Evolutionary conservation across 164 flowering plant genomes (phyloP).

Genomic region (Tetracentron sinense): DNA sequence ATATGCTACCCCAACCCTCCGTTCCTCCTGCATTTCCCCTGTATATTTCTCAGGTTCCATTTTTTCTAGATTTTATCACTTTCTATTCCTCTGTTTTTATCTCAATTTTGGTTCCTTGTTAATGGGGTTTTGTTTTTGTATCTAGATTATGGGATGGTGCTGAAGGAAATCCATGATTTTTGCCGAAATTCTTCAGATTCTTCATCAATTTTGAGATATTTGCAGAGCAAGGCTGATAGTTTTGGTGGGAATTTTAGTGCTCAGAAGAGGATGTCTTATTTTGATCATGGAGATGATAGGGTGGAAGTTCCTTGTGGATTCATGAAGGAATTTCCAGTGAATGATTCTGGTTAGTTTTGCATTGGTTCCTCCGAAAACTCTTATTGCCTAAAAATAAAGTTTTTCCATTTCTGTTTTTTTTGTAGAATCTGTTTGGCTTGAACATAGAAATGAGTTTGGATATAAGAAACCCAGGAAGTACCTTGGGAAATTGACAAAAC

Average conservation of each 20-base stretch:
- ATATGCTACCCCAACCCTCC: conserved; percentile 63
- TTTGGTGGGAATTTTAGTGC: conserved; percentile 76
- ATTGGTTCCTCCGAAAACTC: neutral
- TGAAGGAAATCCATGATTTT: conserved; percentile 49
- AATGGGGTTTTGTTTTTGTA: conserved; percentile 16
- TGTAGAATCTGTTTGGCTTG: neutral
- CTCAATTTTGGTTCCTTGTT: conserved; percentile 2
- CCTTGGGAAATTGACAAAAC: no score
- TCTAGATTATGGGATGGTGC: conserved; percentile 59
- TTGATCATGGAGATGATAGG: conserved; percentile 33
- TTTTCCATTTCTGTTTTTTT: neutral
- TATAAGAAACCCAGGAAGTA: neutral
- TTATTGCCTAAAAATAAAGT: neutral
- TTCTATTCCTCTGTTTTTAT: neutral
- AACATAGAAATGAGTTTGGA: neutral
- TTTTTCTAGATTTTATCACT: neutral
- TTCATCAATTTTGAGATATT: conserved; percentile 36
- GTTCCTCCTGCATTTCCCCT: conserved; percentile 73
- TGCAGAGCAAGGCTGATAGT: conserved; percentile 26
- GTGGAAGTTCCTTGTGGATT: conserved; percentile 78
- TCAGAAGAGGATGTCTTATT: conserved; percentile 52
- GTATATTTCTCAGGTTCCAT: conserved; percentile 64
- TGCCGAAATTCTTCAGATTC: conserved; percentile 31
- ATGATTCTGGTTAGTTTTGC: conserved; percentile 46
- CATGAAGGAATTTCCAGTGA: conserved; percentile 57